phyloP scores from a whole-genome alignment of 1,139 yeast genomes.

The Tardiomyces blankii region DNA sequence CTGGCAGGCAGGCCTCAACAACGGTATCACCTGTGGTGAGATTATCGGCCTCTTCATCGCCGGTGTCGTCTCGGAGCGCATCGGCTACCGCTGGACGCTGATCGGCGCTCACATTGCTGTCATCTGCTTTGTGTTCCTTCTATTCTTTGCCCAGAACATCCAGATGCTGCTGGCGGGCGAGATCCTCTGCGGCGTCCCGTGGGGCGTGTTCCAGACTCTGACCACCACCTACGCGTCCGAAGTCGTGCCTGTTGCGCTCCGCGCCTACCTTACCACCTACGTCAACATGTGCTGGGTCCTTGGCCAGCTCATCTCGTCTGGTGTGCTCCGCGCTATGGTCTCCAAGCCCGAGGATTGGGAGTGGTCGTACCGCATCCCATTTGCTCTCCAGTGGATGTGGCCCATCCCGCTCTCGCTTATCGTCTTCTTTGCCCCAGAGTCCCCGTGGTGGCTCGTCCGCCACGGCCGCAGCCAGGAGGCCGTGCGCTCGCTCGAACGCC shows the following conservation, averaged over 20 bases:
- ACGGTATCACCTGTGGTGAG: slow-evolving; percentile 26
- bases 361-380: slow-evolving; percentile 34
- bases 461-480: slow-evolving; percentile 31
- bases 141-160: slow-evolving; percentile 32
- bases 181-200: slow-evolving; percentile 33
- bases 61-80: slow-evolving; percentile 30
- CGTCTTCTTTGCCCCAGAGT: slow-evolving; percentile 41
- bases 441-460: slow-evolving; percentile 44
- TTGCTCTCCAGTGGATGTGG: slow-evolving; percentile 52
- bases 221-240: slow-evolving; percentile 38
- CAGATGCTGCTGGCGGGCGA: slow-evolving; percentile 34
- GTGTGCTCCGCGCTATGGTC: slow-evolving; percentile 27
- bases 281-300: slow-evolving; percentile 36
- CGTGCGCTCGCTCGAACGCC: slow-evolving; percentile 11
- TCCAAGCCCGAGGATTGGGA: slow-evolving; percentile 11
- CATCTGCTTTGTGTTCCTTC: slow-evolving; percentile 30
- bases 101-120: slow-evolving; percentile 23
- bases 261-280: slow-evolving; percentile 34
- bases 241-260: slow-evolving; percentile 34
- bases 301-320: slow-evolving; percentile 35
- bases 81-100: slow-evolving; percentile 33
- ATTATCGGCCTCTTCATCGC: slow-evolving; percentile 31
- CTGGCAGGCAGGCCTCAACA: slow-evolving; percentile 36
- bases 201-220: slow-evolving; percentile 38
- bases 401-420: slow-evolving; percentile 40